Conservation (phyloP, 1,139 yeast species). For the Arxiozyma telluris region DNA sequence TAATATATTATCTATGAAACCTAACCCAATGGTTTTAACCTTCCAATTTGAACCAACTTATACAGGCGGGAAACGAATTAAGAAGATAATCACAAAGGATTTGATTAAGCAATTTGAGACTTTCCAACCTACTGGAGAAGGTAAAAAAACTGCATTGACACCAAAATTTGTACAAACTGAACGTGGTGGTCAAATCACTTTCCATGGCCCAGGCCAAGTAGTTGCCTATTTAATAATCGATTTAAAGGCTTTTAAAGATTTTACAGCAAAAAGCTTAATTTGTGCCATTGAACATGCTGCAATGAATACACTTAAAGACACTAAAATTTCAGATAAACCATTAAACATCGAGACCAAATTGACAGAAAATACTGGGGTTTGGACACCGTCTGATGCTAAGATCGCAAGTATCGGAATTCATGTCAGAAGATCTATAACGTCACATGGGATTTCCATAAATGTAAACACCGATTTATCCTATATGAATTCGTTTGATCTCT, state of each 20-base stretch:
- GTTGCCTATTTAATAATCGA: slow-evolving; percentile 81
- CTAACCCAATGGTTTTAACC: slow-evolving; percentile 57
- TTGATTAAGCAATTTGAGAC: slow-evolving; percentile 27
- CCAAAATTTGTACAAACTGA: slow-evolving; percentile 59
- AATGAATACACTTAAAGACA: slow-evolving; percentile 41
- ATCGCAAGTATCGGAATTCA: slow-evolving; percentile 89
- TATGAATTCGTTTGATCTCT: slow-evolving; percentile 67
- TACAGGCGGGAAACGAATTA: slow-evolving; percentile 82
- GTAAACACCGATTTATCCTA: slow-evolving; percentile 62
- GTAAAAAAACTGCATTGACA: slow-evolving; percentile 28
- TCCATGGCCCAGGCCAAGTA: slow-evolving; percentile 93
- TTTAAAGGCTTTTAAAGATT: slow-evolving; percentile 46
- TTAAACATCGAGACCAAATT: slow-evolving; percentile 42
- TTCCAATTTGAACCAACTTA: slow-evolving; percentile 79
- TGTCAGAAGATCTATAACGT: slow-evolving; percentile 72
- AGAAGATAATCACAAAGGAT: slow-evolving; percentile 36
- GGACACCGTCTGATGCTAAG: slow-evolving; percentile 57
- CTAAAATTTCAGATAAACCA: slow-evolving; percentile 16
- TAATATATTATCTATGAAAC: slow-evolving; percentile 44
- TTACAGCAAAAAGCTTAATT: slow-evolving; percentile 71
- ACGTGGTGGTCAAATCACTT: slow-evolving; percentile 96
- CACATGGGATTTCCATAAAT: slow-evolving; percentile 85
- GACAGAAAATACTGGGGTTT: slow-evolving; percentile 78
- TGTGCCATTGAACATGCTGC: slow-evolving; percentile 58
- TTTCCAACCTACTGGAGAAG: slow-evolving; percentile 21